Conservation (phyloP, 2,329 filamentous ascomycete species). For the Trematosphaeria pertusa region DNA sequence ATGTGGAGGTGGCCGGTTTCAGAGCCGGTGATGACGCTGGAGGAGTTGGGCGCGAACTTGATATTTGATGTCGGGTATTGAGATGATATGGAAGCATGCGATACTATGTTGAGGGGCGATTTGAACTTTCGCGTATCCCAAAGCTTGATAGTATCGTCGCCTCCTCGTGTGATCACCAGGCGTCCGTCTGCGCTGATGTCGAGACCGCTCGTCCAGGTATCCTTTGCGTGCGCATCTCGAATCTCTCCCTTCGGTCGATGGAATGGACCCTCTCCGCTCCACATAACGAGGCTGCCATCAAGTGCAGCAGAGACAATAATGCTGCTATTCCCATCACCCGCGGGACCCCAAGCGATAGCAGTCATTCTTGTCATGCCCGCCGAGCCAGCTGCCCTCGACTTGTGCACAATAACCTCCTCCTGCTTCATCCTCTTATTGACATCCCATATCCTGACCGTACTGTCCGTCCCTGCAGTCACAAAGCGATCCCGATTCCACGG, state of each 20-base stretch:
- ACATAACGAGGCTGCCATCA: conserved; percentile 92
- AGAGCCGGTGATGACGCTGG: conserved; percentile 89
- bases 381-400: conserved; percentile 85
- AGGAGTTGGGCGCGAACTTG: conserved; percentile 82
- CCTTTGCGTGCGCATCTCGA: conserved; percentile 77
- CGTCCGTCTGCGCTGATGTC: conserved; percentile 91
- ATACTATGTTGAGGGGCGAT: conserved; percentile 78
- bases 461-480: conserved; percentile 92
- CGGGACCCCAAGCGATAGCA: conserved; percentile 83
- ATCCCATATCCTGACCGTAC: conserved; percentile 96
- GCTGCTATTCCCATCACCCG: conserved; percentile 77
- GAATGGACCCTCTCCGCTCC: conserved; percentile 86
- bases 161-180: conserved; percentile 87
- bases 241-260: conserved; percentile 83
- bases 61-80: conserved; percentile 88
- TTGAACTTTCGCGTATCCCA: conserved; percentile 99
- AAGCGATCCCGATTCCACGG: conserved; percentile 84
- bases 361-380: conserved; percentile 95
- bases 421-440: conserved; percentile 89
- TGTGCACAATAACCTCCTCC: conserved; percentile 94
- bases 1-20: conserved; percentile 87
- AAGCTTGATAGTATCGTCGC: conserved; percentile 90
- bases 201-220: conserved; percentile 91
- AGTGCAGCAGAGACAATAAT: conserved; percentile 82
- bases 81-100: conserved; percentile 81